Conservation (phyloP, 345 rosid species). For the Zanthoxylum bungeanum region DNA sequence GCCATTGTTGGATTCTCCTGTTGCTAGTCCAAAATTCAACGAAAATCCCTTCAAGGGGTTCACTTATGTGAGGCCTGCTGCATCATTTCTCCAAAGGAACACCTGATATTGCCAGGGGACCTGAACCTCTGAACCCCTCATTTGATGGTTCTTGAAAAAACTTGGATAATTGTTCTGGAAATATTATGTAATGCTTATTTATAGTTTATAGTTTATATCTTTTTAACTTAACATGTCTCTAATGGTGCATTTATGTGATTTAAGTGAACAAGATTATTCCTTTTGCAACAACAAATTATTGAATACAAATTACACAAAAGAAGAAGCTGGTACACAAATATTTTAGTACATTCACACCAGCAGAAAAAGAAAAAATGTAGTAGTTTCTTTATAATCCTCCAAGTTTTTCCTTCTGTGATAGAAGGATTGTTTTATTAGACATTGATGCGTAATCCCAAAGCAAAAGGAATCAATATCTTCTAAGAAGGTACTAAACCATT, state of each 20-base stretch:
- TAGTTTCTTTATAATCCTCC: too few species aligned
- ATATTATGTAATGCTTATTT: background rate
- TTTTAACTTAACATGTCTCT: too few species aligned
- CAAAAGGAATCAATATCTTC: background rate
- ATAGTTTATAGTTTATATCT: too few species aligned
- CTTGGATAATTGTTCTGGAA: background rate
- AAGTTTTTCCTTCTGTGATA: background rate
- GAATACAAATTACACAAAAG: background rate
- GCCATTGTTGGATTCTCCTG: constrained; percentile 49
- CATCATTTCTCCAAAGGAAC: constrained; percentile 31
- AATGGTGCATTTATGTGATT: background rate
- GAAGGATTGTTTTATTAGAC: background rate
- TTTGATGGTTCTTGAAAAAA: background rate
- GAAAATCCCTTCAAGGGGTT: constrained; percentile 44
- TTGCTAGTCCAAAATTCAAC: constrained; percentile 41
- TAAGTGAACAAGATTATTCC: background rate
- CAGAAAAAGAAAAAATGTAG: too few species aligned
- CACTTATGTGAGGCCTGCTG: constrained; percentile 41
- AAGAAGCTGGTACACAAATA: background rate
- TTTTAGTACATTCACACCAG: background rate
- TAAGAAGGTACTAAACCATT: constrained; percentile 21
- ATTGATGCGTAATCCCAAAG: background rate
- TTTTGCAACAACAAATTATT: background rate
- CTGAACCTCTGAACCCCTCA: background rate
- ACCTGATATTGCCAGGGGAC: constrained; percentile 1